Percentiles rank a stretch among this genome's conserved stretches.
These are phyloP conservation scores for Silene vulgaris DNA, from an alignment of 179 eudicot species.

Conservation along the genomic window DNA sequence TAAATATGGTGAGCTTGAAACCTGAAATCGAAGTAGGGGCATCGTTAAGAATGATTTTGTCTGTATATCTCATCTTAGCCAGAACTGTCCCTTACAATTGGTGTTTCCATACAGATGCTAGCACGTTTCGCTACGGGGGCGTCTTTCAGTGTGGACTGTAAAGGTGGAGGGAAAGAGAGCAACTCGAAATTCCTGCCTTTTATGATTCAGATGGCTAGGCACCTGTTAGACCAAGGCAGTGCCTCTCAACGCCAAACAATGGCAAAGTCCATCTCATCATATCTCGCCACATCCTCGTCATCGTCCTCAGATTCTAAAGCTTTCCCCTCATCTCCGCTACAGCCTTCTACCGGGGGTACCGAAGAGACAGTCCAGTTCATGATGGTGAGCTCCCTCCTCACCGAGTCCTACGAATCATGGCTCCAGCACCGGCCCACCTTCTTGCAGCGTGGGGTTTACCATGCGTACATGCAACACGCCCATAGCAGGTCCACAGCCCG, in stretches of 20 bases:
- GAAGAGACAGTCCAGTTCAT: constrained; percentile 94
- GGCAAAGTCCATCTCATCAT: constrained; percentile 58
- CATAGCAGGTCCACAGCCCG: constrained; percentile 52
- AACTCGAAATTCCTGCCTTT: constrained; percentile 85
- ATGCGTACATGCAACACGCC: constrained; percentile 78
- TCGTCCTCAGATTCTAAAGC: constrained; percentile 48
- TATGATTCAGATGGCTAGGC: constrained; percentile 94
- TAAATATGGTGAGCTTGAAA: neutral
- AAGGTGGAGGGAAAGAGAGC: constrained; percentile 98
- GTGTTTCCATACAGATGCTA: constrained; percentile 58
- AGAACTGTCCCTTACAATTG: constrained; percentile 12
- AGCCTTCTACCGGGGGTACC: constrained; percentile 46
- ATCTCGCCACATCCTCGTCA: constrained; percentile 54
- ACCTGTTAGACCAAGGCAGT: constrained; percentile 72
- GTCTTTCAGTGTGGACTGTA: constrained; percentile 70
- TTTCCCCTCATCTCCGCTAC: constrained; percentile 41
- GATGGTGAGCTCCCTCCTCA: constrained; percentile 95
- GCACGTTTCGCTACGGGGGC: constrained; percentile 98
- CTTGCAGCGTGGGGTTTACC: constrained; percentile 88
- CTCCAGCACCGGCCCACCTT: constrained; percentile 72
- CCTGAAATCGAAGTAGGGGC: neutral
- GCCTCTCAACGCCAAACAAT: constrained; percentile 69
- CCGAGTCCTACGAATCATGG: constrained; percentile 90
- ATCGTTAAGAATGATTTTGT: no score
- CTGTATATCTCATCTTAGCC: neutral